Evolutionary conservation across 2,329 filamentous ascomycete genomes (phyloP), one percentile per base, ranked within the genome.

Genomic region (Alternaria longipes): DNA sequence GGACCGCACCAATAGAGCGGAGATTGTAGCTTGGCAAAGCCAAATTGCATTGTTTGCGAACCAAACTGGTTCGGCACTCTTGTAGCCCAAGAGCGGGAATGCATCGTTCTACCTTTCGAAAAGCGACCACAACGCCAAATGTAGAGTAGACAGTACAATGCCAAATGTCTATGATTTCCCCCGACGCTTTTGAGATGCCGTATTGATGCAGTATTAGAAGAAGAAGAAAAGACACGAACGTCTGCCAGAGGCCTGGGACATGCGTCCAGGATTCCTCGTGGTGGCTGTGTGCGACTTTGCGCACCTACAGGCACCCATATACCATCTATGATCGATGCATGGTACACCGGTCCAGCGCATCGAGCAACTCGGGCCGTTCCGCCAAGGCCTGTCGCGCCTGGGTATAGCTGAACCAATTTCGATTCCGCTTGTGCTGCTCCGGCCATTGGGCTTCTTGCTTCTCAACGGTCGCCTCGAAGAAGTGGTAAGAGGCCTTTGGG

Each of bases 371-470:
- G 2, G 94, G 94, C 59, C 95, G 87, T 63, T 87, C 86, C 68
- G 88, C 86, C 72, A 99, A 83, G 50, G 90, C 89, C 68, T 91
- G 88, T 66, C 87, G 88, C n/a, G 95, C 95, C 79, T 96, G 88
- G 52, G 85, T 81, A 78, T 92, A 97, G 53, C 89, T 90, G 79
- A 97, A 93, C 95, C 95, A 99, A 78, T 91, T 88, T 62, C 95
- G 89, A 78, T 90, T 90, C 73, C 95, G 87, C 85, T 97, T 98
- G 80, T 97, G 89, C 83, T 87, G 91, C 83, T 99, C 95, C 1
- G 95, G 95, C 95, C 95, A 99, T 60, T 94, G 88, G 16, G 85
- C 83, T 79, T 95, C 91, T 81, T 97, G 92, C 73, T 89, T 90
- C 65, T 91, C 87, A 63, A 99, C 95, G n/a, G 87, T 91, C 65